Evolutionary conservation across 345 rosid species (phyloP).

Genomic region (Bruguiera gymnorhiza): DNA sequence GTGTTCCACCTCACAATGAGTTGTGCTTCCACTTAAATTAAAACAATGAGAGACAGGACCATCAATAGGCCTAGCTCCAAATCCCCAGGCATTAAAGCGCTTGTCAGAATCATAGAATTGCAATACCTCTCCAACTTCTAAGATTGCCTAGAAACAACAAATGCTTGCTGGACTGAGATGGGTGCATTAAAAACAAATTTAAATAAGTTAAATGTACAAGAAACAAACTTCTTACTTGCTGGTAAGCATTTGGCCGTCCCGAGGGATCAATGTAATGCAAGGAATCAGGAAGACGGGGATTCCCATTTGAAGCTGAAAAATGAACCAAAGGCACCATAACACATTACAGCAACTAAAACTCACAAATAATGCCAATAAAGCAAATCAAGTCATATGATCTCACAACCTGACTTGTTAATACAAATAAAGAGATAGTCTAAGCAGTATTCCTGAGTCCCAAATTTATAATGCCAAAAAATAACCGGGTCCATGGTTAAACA

Average conservation of each 20-base stretch:
- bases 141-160: conserved; percentile 54
- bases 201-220: conserved; percentile 1
- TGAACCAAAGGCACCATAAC: neutral
- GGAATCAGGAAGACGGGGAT: conserved; percentile 85
- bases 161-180: neutral
- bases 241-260: conserved; percentile 68
- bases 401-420: conserved; percentile 1
- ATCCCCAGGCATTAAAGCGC: conserved; percentile 94
- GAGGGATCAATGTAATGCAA: conserved; percentile 78
- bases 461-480: neutral
- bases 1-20: conserved; percentile 62
- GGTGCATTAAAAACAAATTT: conserved; percentile 3
- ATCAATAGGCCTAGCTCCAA: conserved; percentile 97
- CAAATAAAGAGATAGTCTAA: neutral
- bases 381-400: neutral
- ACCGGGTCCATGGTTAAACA: neutral
- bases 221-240: conserved; percentile 43
- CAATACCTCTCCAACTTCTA: conserved; percentile 85
- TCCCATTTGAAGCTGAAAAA: conserved; percentile 84
- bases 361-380: too few species aligned
- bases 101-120: conserved; percentile 81
- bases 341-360: neutral
- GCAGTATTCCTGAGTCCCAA: neutral
- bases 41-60: conserved; percentile 96
- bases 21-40: conserved; percentile 86